Percentiles rank a stretch among this genome's conserved stretches.
These are phyloP conservation scores for Lactarius trivialis DNA, from an alignment of 768 basidiomycete genomes.

Conservation along the genomic window DNA sequence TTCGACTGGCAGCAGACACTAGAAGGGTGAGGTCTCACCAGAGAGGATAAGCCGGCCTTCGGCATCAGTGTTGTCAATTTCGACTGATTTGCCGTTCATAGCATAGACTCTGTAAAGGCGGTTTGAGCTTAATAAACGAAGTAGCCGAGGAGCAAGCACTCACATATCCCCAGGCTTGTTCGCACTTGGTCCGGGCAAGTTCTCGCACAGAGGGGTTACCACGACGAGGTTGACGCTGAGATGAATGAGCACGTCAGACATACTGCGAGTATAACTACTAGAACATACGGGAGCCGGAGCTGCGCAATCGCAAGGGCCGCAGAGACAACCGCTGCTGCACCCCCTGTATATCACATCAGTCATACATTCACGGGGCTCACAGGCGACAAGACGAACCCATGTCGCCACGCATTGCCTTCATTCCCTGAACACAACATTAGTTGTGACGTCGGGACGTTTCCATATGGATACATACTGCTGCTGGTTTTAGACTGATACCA, in stretches of 20 bases:
- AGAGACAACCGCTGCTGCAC: constrained; percentile 72
- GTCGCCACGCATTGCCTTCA: constrained; percentile 83
- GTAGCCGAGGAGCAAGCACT: constrained; percentile 23
- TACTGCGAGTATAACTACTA: not conserved
- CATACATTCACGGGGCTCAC: not conserved
- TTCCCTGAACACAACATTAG: constrained; percentile 39
- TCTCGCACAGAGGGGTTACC: constrained; percentile 72
- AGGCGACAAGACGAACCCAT: constrained; percentile 51
- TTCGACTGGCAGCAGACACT: not conserved
- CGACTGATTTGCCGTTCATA: constrained; percentile 84
- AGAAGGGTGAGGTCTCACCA: constrained; percentile 34
- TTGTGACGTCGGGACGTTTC: not conserved
- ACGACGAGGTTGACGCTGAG: constrained; percentile 68
- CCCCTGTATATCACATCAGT: constrained; percentile 37
- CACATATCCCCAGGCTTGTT: constrained; percentile 82
- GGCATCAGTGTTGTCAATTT: constrained; percentile 85
- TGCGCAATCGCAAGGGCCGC: constrained; percentile 74
- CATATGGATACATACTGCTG: constrained; percentile 39
- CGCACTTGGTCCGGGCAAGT: constrained; percentile 66
- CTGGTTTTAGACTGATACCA: constrained; percentile 82
- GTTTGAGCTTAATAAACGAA: not conserved
- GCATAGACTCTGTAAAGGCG: constrained; percentile 53
- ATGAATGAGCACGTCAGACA: not conserved
- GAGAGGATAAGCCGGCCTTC: constrained; percentile 74
- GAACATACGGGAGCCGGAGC: constrained; percentile 68